Evolutionary conservation across 2,329 filamentous ascomycete genomes (phyloP).

Genomic region (Pseudocercospora ulei): DNA sequence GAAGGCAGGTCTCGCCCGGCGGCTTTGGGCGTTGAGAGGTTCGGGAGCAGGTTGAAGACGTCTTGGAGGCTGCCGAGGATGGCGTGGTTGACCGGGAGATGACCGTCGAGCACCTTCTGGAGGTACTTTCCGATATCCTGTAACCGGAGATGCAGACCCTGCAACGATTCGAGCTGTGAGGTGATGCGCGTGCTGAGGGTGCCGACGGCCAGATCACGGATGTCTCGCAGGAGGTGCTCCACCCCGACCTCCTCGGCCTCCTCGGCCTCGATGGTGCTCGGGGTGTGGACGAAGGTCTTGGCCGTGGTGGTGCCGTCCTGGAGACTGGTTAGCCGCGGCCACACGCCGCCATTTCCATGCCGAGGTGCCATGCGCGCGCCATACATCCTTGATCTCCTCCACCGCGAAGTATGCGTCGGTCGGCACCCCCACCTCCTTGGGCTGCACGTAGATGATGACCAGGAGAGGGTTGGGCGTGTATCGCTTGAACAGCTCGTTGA

Average conservation of each 20-base stretch:
- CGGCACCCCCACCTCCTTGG: slow-evolving; percentile 92
- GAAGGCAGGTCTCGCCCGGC: slow-evolving; percentile 53
- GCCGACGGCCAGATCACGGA: slow-evolving; percentile 93
- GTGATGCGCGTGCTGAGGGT: slow-evolving; percentile 94
- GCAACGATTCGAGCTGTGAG: slow-evolving; percentile 91
- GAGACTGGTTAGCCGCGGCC: slow-evolving; percentile 24
- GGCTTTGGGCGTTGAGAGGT: slow-evolving; percentile 74
- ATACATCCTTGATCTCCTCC: slow-evolving; percentile 96
- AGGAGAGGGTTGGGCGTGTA: slow-evolving; percentile 94
- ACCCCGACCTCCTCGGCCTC: slow-evolving; percentile 98
- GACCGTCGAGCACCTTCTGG: slow-evolving; percentile 85
- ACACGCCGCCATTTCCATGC: too few species aligned
- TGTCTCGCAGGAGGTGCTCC: slow-evolving; percentile 93
- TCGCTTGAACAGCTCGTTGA: slow-evolving; percentile 99
- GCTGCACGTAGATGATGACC: slow-evolving; percentile 96
- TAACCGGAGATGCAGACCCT: slow-evolving; percentile 86
- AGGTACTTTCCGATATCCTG: slow-evolving; percentile 93
- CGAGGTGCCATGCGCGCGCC: too few species aligned
- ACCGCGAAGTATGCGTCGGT: slow-evolving; percentile 99
- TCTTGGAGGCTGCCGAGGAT: slow-evolving; percentile 98
- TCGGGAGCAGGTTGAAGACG: slow-evolving; percentile 95
- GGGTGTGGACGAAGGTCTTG: slow-evolving; percentile 96
- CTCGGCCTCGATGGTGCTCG: slow-evolving; percentile 95
- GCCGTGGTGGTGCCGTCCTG: slow-evolving; percentile 94
- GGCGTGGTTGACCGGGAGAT: slow-evolving; percentile 91